Conservation (phyloP, 78 protist genomes). For the Neovahlkampfia damariscottae region DNA sequence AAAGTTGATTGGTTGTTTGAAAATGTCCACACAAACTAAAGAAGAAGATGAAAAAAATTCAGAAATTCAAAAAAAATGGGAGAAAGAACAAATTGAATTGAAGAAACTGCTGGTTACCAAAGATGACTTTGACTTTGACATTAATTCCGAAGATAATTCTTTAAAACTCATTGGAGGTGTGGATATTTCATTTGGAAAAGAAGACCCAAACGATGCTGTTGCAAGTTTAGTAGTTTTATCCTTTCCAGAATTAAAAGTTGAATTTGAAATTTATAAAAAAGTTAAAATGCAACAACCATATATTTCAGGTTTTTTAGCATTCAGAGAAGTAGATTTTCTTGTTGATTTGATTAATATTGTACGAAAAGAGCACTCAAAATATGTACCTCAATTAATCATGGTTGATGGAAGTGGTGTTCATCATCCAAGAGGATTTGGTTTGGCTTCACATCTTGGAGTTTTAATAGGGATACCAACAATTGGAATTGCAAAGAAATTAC, state of each 20-base stretch:
- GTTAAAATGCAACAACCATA: constrained; percentile 34
- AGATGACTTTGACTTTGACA: neutral
- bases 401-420: constrained; percentile 67
- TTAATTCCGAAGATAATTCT: neutral
- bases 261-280: neutral
- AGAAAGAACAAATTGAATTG: neutral
- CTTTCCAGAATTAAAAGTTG: constrained; percentile 33
- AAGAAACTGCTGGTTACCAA: neutral
- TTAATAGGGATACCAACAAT: constrained; percentile 42
- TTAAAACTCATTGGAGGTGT: constrained; percentile 18
- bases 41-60: too few species aligned
- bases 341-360: constrained; percentile 20
- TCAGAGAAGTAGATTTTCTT: constrained; percentile 62
- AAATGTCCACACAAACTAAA: too few species aligned
- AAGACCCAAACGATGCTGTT: constrained; percentile 44
- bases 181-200: constrained; percentile 52
- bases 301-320: constrained; percentile 60
- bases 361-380: constrained; percentile 27
- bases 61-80: neutral
- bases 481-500: constrained; percentile 58
- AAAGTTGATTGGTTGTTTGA: too few species aligned
- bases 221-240: constrained; percentile 44
- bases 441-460: constrained; percentile 58
- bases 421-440: constrained; percentile 52
- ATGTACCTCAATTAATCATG: constrained; percentile 38